Evolutionary conservation across 176 grass and related monocot species (phyloP).

Genomic region (Miscanthus lutarioriparius): DNA sequence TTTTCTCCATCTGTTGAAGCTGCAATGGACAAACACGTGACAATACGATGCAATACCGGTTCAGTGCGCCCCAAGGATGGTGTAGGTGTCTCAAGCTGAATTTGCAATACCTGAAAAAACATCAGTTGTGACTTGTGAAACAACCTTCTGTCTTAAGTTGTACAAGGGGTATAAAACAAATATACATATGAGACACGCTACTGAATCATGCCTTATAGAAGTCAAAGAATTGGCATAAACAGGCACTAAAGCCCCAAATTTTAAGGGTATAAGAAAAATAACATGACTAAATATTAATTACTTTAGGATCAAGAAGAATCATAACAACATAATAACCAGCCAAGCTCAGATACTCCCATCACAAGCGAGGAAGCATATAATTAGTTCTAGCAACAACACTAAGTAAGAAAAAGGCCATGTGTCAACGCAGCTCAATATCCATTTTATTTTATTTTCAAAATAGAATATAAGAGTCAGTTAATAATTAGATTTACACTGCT

Average conservation of each 20-base stretch:
- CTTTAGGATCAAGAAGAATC: conserved; percentile 13
- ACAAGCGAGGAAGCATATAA: conserved; percentile 21
- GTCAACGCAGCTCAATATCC: neutral
- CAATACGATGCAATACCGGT: conserved; percentile 71
- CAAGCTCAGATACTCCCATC: conserved; percentile 5
- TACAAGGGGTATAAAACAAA: conserved; percentile 4
- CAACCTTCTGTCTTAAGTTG: conserved; percentile 13
- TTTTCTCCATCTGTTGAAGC: conserved; percentile 62
- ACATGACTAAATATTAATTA: neutral
- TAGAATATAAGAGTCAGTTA: conserved; percentile 13
- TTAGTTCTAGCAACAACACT: conserved; percentile 17
- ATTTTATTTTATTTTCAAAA: neutral
- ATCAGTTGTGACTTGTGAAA: conserved; percentile 7
- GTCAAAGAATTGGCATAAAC: conserved; percentile 8
- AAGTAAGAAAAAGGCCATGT: neutral
- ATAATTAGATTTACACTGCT: neutral
- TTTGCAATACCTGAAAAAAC: conserved; percentile 70
- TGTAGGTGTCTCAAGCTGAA: conserved; percentile 71
- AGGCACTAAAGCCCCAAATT: neutral
- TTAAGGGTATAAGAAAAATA: conserved; percentile 13
- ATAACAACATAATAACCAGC: conserved; percentile 8
- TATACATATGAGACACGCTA: neutral
- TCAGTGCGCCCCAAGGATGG: conserved; percentile 78
- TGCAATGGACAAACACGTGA: conserved; percentile 79
- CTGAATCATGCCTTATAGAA: neutral